Conservation (phyloP, 2,329 filamentous ascomycete species). For the Emergomyces orientalis region DNA sequence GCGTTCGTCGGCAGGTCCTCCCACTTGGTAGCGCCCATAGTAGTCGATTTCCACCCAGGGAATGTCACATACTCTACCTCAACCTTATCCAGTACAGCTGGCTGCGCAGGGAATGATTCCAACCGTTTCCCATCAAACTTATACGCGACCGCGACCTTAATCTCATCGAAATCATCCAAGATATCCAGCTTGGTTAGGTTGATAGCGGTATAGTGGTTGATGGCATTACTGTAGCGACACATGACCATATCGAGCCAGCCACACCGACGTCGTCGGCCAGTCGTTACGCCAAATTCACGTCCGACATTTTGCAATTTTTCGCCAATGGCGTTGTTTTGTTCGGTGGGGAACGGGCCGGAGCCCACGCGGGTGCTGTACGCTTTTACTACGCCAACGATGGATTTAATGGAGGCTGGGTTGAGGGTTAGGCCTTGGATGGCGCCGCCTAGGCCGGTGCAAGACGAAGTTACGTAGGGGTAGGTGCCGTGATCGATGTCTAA, state of each 20-base stretch:
- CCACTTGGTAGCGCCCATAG: slow-evolving; percentile 48
- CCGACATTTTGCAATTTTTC: slow-evolving; percentile 49
- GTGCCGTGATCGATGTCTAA: slow-evolving; percentile 49
- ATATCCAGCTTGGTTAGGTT: slow-evolving; percentile 59
- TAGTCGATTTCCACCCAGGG: slow-evolving; percentile 52
- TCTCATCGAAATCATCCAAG: slow-evolving; percentile 53
- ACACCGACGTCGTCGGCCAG: slow-evolving; percentile 53
- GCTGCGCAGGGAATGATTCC: slow-evolving; percentile 50
- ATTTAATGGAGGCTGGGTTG: slow-evolving; percentile 47
- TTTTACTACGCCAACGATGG: slow-evolving; percentile 55
- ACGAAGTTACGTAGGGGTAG: slow-evolving; percentile 43
- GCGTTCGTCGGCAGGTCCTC: slow-evolving; percentile 50
- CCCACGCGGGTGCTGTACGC: slow-evolving; percentile 54
- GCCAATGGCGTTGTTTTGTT: slow-evolving; percentile 49
- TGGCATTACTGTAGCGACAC: slow-evolving; percentile 50
- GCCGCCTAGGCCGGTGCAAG: slow-evolving; percentile 40
- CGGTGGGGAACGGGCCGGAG: slow-evolving; percentile 54
- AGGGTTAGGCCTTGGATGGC: slow-evolving; percentile 51
- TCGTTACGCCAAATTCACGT: slow-evolving; percentile 49
- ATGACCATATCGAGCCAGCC: slow-evolving; percentile 59
- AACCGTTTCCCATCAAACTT: slow-evolving; percentile 42
- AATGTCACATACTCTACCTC: slow-evolving; percentile 52
- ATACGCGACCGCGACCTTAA: slow-evolving; percentile 53
- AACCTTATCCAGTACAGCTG: slow-evolving; percentile 43
- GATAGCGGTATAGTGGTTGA: slow-evolving; percentile 46